These are phyloP conservation scores for Amanita inopinata DNA, from an alignment of 768 basidiomycete genomes.

Conservation along the genomic window DNA sequence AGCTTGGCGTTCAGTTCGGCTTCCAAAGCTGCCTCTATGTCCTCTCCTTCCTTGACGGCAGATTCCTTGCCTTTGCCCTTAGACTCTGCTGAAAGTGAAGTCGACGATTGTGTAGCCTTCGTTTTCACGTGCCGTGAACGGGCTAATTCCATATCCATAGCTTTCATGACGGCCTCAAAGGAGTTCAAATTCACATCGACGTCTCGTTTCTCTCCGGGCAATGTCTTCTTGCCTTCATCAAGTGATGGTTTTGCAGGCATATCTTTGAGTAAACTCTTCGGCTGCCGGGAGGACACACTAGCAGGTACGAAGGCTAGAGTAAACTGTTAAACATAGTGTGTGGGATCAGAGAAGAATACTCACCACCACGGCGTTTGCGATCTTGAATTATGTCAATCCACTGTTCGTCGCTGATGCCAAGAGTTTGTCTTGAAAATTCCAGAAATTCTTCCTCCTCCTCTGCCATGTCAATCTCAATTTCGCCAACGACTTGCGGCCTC, in stretches of 20 bases:
- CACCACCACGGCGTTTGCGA: constrained; percentile 74
- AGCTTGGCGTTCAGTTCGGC: constrained; percentile 67
- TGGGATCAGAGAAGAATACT: constrained; percentile 17
- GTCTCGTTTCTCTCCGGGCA: constrained; percentile 29
- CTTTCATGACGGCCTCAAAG: constrained; percentile 93
- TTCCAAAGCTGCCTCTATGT: constrained; percentile 85
- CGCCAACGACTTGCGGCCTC: constrained; percentile 72
- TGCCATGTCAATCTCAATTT: constrained; percentile 83
- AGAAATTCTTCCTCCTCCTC: constrained; percentile 93
- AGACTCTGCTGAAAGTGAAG: constrained; percentile 14
- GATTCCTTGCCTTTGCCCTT: constrained; percentile 40
- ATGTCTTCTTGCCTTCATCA: constrained; percentile 9
- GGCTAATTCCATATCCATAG: constrained; percentile 81
- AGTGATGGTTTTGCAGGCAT: neutral
- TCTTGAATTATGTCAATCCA: constrained; percentile 84
- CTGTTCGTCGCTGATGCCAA: constrained; percentile 84
- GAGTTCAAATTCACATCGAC: constrained; percentile 73
- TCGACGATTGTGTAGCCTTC: constrained; percentile 8
- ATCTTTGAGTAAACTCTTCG: neutral
- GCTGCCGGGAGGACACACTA: constrained; percentile 19
- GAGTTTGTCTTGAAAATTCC: constrained; percentile 84
- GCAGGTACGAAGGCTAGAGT: constrained; percentile 50
- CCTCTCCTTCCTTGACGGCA: constrained; percentile 34
- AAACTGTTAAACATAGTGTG: constrained; percentile 5
- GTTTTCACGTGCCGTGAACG: constrained; percentile 26